A percentile compares a stretch with the other conserved stretches of the same genome.
Evolutionary conservation across 2,329 filamentous ascomycete species (phyloP).

Genomic region (Sclerotiophoma versabilis): DNA sequence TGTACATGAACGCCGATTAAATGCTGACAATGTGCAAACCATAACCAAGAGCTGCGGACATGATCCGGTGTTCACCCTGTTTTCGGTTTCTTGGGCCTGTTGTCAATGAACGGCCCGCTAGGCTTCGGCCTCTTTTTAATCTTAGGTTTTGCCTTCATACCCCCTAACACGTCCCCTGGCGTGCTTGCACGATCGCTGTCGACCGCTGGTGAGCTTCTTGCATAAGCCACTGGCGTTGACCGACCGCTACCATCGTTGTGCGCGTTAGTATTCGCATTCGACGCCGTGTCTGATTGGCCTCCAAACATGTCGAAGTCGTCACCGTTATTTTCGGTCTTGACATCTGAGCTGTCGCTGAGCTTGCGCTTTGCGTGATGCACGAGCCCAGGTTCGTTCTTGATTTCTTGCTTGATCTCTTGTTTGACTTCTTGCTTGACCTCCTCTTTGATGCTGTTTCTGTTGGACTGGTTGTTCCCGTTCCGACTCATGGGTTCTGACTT

Average conservation of each 20-base stretch:
- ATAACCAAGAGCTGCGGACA: neutral
- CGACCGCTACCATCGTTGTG: conserved; percentile 33
- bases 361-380: conserved; percentile 78
- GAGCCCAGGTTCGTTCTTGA: conserved; percentile 63
- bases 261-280: conserved; percentile 22
- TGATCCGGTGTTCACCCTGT: conserved; percentile 22
- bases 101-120: conserved; percentile 31
- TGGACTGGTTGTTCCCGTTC: conserved; percentile 30
- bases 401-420: conserved; percentile 27
- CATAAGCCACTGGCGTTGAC: conserved; percentile 36
- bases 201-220: conserved; percentile 26
- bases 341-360: conserved; percentile 70
- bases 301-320: conserved; percentile 45
- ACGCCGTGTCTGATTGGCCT: conserved; percentile 31
- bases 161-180: conserved; percentile 6
- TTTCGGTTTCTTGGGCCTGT: conserved; percentile 34
- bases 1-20: conserved; percentile 10
- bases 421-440: conserved; percentile 28
- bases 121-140: conserved; percentile 38
- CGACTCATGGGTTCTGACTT: conserved; percentile 36
- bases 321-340: conserved; percentile 60
- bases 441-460: conserved; percentile 11
- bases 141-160: conserved; percentile 33
- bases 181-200: conserved; percentile 12
- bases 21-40: conserved; percentile 3